Evolutionary conservation across 495 filamentous ascomycete genomes (phyloP), one percentile per base, ranked within the genome.

Genomic region (Pyrenula massariospora): DNA sequence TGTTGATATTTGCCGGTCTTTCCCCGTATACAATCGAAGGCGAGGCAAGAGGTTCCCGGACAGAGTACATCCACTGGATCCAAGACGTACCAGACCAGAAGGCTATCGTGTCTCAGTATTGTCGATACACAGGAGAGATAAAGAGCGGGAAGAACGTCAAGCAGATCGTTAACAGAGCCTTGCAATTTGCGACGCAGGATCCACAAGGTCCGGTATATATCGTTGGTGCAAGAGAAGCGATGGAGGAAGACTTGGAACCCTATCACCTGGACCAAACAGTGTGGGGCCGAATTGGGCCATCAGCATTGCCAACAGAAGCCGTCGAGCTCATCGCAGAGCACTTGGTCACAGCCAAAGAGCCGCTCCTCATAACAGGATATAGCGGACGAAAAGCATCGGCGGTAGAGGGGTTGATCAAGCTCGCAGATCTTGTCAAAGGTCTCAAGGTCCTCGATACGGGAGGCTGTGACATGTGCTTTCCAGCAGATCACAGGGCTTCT

Each of bases 51-150:
- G 92, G 92, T 1, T 88, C 83, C 2, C 78, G 92, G 48, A 95
- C 90, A 0, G 92, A 96, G 70, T 96, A 92, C 66, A 97, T 96
- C 63, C 92, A 97, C 65, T 97, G 92, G 88, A 91, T 96, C 48
- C 92, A 97, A 64, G 89, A 97, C 70, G 89, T 96, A 5, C 92
- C 91, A 0, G 90, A 97, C 59, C 92, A 97, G 71, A 91, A 89
- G 66, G 84, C 86, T 66, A 96, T 97, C 58, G 76, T 97, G 12
- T 79, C 79, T 1, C 92, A 97, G 70, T 97, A 97, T 67, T 96
- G 92, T 66, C 82, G 92, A n/a, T 97, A 96, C 66, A 73, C 85
- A 0, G 90, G 76, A 1, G 92, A 97, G 68, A 82, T 97, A 64
- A 96, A 95, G 69, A 87, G 86, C 3, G 91, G 91, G 2, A 84